phyloP scores from a whole-genome alignment of 441 rosid species.

The Croton setiger region DNA sequence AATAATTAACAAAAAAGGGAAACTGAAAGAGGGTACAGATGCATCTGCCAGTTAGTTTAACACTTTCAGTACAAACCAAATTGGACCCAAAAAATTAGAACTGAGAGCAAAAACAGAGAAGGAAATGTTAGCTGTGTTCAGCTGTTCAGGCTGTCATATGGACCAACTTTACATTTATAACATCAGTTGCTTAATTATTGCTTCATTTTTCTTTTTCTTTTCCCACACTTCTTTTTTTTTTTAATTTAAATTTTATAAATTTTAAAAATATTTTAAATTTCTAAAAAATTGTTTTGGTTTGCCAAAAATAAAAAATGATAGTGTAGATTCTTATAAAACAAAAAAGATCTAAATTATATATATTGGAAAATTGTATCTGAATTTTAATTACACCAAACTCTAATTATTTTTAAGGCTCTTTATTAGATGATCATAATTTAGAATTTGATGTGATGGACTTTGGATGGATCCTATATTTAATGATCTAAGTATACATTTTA shows the following conservation, averaged over 20 bases:
- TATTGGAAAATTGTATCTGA: no score
- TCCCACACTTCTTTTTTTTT: background rate
- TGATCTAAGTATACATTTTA: no score
- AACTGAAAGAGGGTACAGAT: background rate
- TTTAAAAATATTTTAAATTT: background rate
- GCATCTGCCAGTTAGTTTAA: constrained; percentile 11
- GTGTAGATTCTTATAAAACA: no score
- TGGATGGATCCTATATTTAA: no score
- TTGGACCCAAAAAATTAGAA: constrained; percentile 3
- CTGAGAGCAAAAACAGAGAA: background rate
- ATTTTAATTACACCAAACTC: no score
- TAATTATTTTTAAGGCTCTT: no score
- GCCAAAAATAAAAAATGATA: no score
- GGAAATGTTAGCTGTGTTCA: no score
- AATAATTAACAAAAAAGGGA: background rate
- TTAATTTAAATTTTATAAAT: background rate
- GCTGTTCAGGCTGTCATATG: constrained; percentile 11
- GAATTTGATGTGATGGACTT: no score
- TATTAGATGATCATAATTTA: no score
- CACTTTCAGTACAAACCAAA: constrained; percentile 8
- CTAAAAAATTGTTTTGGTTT: background rate
- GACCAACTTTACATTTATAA: constrained; percentile 6
- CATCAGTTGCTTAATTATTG: constrained; percentile 1
- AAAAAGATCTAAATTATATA: no score
- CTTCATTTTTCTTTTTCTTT: background rate